Evolutionary conservation across 177 flowering plant species (phyloP), one percentile per base, ranked within the genome.

Genomic region (Tripterygium wilfordii): DNA sequence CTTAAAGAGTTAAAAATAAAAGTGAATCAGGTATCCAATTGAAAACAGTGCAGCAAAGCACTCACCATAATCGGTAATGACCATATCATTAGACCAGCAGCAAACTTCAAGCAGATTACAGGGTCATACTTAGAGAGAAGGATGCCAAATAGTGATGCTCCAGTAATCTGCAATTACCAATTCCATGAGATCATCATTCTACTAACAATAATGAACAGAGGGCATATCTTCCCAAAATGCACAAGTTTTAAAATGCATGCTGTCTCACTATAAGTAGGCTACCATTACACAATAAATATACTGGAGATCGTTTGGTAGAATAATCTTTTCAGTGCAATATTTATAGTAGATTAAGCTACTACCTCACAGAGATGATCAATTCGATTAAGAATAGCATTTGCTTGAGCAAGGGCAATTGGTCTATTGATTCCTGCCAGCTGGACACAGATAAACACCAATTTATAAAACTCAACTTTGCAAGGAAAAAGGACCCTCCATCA

Each of bases 281-380:
- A n/a, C n/a, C n/a, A n/a, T n/a, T n/a, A n/a, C n/a, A n/a, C n/a
- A n/a, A n/a, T n/a, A n/a, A n/a, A n/a, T n/a, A n/a, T n/a, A n/a
- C n/a, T n/a, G n/a, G n/a, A n/a, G n/a, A n/a, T n/a, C n/a, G n/a
- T n/a, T n/a, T n/a, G n/a, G n/a, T n/a, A n/a, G n/a, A n/a, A 32
- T 43, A 15, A 32, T 13, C 2, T 10, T 16, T 16, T 35, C 17
- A 25, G 21, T 8, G 33, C 27, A 32, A n/a, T 31, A 36, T 17
- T 0, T 15, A 10, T 10, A 1, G 16, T 12, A 28, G 1, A 55
- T 2, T n/a, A n/a, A n/a, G n/a, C n/a, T n/a, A n/a, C n/a, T 22
- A 94, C 99, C 96, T 94, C 96, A 63, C 90, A 94, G 17, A 87
- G 76, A 43, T 89, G 95, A 71, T 85, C 92, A 50, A 94, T 85